A percentile compares a stretch with the other conserved stretches of the same genome.
Conservation (phyloP, 176 grass and related monocot species). For the Aegilops tauschii region DNA sequence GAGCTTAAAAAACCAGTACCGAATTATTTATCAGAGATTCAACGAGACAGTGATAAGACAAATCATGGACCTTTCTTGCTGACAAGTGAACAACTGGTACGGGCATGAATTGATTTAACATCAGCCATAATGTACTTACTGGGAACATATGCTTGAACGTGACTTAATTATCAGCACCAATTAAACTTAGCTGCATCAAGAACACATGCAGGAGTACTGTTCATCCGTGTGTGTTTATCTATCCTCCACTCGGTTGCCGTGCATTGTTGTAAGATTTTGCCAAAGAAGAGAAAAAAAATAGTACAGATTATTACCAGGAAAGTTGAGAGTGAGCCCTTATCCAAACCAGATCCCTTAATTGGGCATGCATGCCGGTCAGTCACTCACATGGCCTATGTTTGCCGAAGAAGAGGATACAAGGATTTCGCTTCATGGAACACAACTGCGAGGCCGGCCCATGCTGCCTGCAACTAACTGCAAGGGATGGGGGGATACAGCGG, state of each 20-base stretch:
- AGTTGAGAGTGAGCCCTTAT: neutral
- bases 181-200: neutral
- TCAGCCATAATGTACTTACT: neutral
- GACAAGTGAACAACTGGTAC: neutral
- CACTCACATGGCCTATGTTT: constrained; percentile 17
- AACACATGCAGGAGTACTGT: neutral
- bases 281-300: neutral
- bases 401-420: neutral
- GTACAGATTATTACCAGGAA: neutral
- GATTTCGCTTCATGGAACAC: constrained; percentile 32
- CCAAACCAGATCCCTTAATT: constrained; percentile 17
- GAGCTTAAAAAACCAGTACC: constrained; percentile 16
- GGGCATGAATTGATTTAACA: neutral
- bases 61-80: neutral
- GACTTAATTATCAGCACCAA: neutral
- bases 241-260: constrained; percentile 18
- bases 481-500: constrained; percentile 8
- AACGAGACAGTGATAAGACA: neutral
- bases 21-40: constrained; percentile 2
- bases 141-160: neutral
- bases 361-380: neutral
- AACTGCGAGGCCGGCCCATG: constrained; percentile 41
- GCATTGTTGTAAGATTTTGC: neutral
- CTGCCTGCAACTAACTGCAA: constrained; percentile 9
- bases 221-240: neutral